Evolutionary conservation across 192 early-diverging fungal genomes (phyloP), one percentile per base, ranked within the genome.

Genomic region (Ramicandelaber brevisporus): DNA sequence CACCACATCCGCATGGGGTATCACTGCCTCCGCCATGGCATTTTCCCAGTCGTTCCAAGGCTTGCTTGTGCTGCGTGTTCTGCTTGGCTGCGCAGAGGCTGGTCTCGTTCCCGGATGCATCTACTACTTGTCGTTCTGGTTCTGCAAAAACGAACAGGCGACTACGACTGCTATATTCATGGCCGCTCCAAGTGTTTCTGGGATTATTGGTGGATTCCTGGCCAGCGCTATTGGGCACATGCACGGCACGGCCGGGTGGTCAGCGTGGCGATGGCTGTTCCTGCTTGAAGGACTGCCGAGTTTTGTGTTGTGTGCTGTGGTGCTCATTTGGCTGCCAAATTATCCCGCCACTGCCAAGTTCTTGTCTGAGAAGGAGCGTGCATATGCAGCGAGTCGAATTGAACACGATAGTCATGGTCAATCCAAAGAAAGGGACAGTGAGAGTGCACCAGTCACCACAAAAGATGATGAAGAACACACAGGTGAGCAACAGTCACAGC

Each of bases 51-150:
- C n/a, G n/a, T n/a, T n/a, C n/a, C n/a, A n/a, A n/a, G n/a, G n/a
- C n/a, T n/a, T n/a, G n/a, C n/a, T n/a, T n/a, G n/a, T n/a, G n/a
- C n/a, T n/a, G n/a, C n/a, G n/a, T n/a, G n/a, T n/a, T n/a, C n/a
- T n/a, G n/a, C n/a, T n/a, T n/a, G n/a, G n/a, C n/a, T n/a, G n/a
- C n/a, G n/a, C n/a, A n/a, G n/a, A n/a, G 11, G 71, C 72, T 17
- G 78, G 78, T 0, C 74, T 70, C 33, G 59, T 76, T 14, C 78
- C 78, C 3, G 78, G 74, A 14, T 60, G 76, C 17, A 40, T 73
- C 29, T 62, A 53, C 33, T 39, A 55, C 20, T 41, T 50, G 6
- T 51, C 55, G 12, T 55, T 65, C 30, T 65, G 62, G 62, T 65
- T 59, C 49, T 41, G 41, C 0, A 30, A 34, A 21, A 26, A 43